A percentile compares a stretch with the other conserved stretches of the same genome.
Evolutionary conservation across 192 early-diverging fungal genomes (phyloP).

Genomic region (Spizellomyces punctatus): DNA sequence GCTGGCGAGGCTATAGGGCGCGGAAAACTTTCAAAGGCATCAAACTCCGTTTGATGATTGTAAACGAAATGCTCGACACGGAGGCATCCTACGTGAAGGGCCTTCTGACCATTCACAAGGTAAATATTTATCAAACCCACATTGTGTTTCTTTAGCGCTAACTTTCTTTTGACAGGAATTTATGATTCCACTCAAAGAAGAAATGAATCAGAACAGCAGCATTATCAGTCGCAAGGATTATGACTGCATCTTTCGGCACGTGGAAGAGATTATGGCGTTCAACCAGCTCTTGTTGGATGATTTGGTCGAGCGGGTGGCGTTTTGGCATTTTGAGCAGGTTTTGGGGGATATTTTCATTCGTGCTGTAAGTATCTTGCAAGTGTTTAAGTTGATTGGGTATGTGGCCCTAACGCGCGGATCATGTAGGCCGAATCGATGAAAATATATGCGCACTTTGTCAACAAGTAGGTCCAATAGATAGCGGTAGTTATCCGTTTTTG

Average conservation of each 20-base stretch:
- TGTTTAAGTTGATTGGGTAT: background rate
- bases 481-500: constrained; percentile 4
- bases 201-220: constrained; percentile 6
- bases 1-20: constrained; percentile 16
- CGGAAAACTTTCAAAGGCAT: constrained; percentile 20
- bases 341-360: constrained; percentile 27
- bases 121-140: background rate
- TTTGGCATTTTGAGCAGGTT: constrained; percentile 24
- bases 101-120: constrained; percentile 29
- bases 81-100: constrained; percentile 28
- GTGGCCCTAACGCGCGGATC: background rate
- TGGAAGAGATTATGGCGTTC: constrained; percentile 24
- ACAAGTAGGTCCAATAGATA: constrained; percentile 20
- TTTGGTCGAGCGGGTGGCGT: constrained; percentile 20
- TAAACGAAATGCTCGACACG: constrained; percentile 30
- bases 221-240: constrained; percentile 10
- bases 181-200: constrained; percentile 30
- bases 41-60: constrained; percentile 28
- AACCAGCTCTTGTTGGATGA: constrained; percentile 17
- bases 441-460: constrained; percentile 27
- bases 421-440: constrained; percentile 31
- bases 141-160: no score
- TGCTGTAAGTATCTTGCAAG: constrained; percentile 8
- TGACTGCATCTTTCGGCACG: constrained; percentile 21
- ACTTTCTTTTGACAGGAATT: background rate